phyloP scores from a whole-genome alignment of 2,329 filamentous ascomycete species.

The Diaporthe amygdali region DNA sequence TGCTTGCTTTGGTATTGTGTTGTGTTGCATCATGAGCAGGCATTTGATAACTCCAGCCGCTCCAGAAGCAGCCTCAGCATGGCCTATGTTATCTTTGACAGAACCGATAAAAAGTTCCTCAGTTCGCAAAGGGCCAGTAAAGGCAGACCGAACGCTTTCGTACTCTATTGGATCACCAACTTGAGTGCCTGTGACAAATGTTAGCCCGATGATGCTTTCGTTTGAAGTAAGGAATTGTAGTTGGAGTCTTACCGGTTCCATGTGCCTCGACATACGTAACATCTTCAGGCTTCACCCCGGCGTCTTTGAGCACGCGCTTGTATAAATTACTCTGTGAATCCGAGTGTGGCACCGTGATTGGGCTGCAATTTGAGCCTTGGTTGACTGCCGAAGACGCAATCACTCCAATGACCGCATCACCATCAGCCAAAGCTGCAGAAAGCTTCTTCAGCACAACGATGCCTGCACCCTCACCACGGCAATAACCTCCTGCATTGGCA shows the following conservation, averaged over 20 bases:
- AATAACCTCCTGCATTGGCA: slow-evolving; percentile 57
- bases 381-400: slow-evolving; percentile 42
- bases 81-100: slow-evolving; percentile 39
- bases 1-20: slow-evolving; percentile 31
- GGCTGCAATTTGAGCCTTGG: slow-evolving; percentile 37
- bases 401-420: slow-evolving; percentile 52
- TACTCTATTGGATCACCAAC: slow-evolving; percentile 38
- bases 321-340: slow-evolving; percentile 35
- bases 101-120: slow-evolving; percentile 31
- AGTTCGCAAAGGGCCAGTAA: slow-evolving; percentile 11
- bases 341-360: slow-evolving; percentile 34
- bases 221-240: no score
- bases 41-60: slow-evolving; percentile 39
- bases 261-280: slow-evolving; percentile 41
- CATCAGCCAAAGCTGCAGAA: slow-evolving; percentile 54
- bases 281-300: slow-evolving; percentile 31
- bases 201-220: no score
- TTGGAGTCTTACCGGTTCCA: slow-evolving; percentile 40
- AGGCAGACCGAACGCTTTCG: slow-evolving; percentile 27
- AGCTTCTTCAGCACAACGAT: slow-evolving; percentile 56
- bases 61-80: slow-evolving; percentile 38
- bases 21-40: slow-evolving; percentile 37
- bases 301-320: slow-evolving; percentile 28
- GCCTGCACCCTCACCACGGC: slow-evolving; percentile 54
- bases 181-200: slow-evolving; percentile 35